Conservation (phyloP, 305 asterid species). For the Fraxinus platypoda region DNA sequence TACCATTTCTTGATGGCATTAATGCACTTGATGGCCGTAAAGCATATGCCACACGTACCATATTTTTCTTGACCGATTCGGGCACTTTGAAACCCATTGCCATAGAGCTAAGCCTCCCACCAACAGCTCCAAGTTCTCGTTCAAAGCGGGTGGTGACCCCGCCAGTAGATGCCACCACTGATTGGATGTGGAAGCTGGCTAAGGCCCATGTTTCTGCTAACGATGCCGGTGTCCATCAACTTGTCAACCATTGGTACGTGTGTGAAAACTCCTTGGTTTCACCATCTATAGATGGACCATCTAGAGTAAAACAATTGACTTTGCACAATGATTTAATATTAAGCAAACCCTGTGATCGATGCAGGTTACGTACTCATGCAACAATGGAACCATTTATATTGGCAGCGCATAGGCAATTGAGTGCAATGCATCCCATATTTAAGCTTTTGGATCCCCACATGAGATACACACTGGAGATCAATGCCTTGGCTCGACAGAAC, state of each 20-base stretch:
- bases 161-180: slow-evolving; percentile 65
- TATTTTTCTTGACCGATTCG: slow-evolving; percentile 61
- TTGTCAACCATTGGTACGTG: slow-evolving; percentile 87
- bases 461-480: slow-evolving; percentile 92
- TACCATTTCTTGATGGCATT: slow-evolving; percentile 74
- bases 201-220: slow-evolving; percentile 93
- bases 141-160: slow-evolving; percentile 74
- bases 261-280: background rate
- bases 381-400: slow-evolving; percentile 78
- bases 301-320: background rate
- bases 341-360: background rate
- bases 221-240: slow-evolving; percentile 97
- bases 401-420: slow-evolving; percentile 90
- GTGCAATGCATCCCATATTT: slow-evolving; percentile 90
- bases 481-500: slow-evolving; percentile 75
- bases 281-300: background rate
- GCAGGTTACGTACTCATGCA: slow-evolving; percentile 92
- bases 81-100: slow-evolving; percentile 88
- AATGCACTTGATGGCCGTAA: slow-evolving; percentile 88
- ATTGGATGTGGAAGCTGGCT: slow-evolving; percentile 88
- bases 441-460: slow-evolving; percentile 95
- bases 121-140: slow-evolving; percentile 38
- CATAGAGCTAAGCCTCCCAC: slow-evolving; percentile 81
- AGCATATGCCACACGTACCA: slow-evolving; percentile 85
- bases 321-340: background rate